Conservation (phyloP, 768 basidiomycete species). For the Calocybe gangraenosa region DNA sequence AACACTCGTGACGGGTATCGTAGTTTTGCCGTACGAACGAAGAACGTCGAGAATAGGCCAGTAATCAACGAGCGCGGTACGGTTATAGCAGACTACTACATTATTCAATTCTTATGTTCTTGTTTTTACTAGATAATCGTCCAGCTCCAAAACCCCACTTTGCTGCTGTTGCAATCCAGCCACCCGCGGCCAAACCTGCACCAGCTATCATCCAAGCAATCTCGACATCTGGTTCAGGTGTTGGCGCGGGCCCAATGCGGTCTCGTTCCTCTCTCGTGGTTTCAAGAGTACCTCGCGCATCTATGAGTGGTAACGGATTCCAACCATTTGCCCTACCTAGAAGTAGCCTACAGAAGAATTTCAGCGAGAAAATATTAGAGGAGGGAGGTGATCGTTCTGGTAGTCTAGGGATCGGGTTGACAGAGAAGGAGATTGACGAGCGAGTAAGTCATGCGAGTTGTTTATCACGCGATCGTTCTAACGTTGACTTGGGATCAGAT, state of each 20-base stretch:
- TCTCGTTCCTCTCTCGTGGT: conserved; percentile 33
- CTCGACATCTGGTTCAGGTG: conserved; percentile 26
- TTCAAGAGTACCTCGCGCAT: conserved; percentile 32
- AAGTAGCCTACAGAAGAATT: conserved; percentile 11
- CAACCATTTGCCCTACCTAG: conserved; percentile 34
- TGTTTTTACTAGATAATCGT: conserved; percentile 51
- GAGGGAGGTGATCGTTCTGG: conserved; percentile 28
- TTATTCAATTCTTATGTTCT: conserved; percentile 3
- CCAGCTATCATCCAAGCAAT: conserved; percentile 42
- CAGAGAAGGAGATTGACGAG: conserved; percentile 73
- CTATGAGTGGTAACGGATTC: conserved; percentile 27
- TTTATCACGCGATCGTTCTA: not conserved
- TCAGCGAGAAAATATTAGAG: conserved; percentile 23
- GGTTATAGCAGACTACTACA: conserved; percentile 13
- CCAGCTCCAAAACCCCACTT: conserved; percentile 59
- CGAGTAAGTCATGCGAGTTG: conserved; percentile 39
- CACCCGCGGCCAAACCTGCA: conserved; percentile 39
- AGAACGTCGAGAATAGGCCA: conserved; percentile 82
- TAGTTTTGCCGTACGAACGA: conserved; percentile 78
- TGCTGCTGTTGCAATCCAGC: conserved; percentile 49
- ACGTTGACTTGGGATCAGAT: conserved; percentile 39
- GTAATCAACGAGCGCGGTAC: conserved; percentile 74
- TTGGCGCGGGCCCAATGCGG: conserved; percentile 20
- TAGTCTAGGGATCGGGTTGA: conserved; percentile 37
- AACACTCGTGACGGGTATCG: not conserved